Evolutionary conservation across 495 filamentous ascomycete species (phyloP), one percentile per base, ranked within the genome.

Genomic region (Oleoguttula mirabilis): DNA sequence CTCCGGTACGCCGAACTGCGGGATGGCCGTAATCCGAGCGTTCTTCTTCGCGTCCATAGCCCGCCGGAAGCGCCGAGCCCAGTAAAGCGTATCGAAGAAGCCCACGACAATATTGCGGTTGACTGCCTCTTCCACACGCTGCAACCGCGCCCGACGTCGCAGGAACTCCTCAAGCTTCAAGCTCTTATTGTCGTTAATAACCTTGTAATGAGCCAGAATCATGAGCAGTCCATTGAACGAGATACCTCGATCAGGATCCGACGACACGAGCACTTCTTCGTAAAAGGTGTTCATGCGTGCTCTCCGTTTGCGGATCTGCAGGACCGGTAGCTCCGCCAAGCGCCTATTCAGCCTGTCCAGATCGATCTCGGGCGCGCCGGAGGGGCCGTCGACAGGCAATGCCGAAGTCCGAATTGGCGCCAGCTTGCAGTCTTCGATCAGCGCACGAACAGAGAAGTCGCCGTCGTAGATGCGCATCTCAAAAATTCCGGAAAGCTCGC

Each of bases 121-220:
- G 39, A 96, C 84, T 47, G 86, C 85, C 60, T 99, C 88, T 57
- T 99, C 84, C n/a, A 99, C 90, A 36, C 88, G 80, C 57, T 94
- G 86, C 12, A 99, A 70, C 21, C 88, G 77, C 25, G 86, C 80
- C 16, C 87, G 81, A 16, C 90, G 86, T 32, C 88, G 82, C 19
- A 99, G 68, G 64, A 90, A 99, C 56, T 99, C 90, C 55, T 99
- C 88, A 2, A 99, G 74, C 24, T 76, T 81, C 51, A 99, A 62
- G 63, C 84, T 90, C 68, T 95, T 95, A 67, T 77, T 95, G 66
- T 99, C 90, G 48, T 77, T 93, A 57, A 99, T 99, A 56, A 99
- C 85, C 47, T 99, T 99, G 69, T 96, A 90, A 63, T 99, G 92
- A 12, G 92, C 88, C 14, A 99, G 70, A 42, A 93, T 93, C 84